A percentile compares a stretch with the other conserved stretches of the same genome.
Evolutionary conservation across 768 basidiomycete species (phyloP).

Genomic region (Mycena polygramma): DNA sequence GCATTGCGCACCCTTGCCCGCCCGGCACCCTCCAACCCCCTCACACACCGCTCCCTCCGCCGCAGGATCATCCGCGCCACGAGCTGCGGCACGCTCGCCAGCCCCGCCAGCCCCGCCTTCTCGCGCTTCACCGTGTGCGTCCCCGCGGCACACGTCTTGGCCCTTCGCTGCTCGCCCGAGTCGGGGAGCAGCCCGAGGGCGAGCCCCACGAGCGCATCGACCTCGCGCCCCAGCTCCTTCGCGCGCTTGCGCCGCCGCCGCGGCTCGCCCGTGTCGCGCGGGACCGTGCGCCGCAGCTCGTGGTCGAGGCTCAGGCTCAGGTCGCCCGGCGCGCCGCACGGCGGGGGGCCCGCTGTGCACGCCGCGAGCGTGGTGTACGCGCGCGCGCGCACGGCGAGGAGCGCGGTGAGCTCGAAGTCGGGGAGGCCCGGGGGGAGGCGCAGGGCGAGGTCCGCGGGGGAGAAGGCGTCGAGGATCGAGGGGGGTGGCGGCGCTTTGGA

Average conservation of each 20-base stretch:
- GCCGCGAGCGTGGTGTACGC: slow-evolving; percentile 22
- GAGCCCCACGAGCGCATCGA: slow-evolving; percentile 35
- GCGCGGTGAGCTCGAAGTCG: slow-evolving; percentile 14
- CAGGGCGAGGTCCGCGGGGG: slow-evolving; percentile 11
- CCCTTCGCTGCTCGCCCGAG: not conserved
- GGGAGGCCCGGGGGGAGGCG: slow-evolving; percentile 12
- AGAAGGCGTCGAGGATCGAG: slow-evolving; percentile 28
- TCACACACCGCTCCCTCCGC: slow-evolving; percentile 32
- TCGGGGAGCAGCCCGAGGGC: slow-evolving; percentile 25
- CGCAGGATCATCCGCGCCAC: slow-evolving; percentile 37
- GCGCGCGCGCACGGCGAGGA: slow-evolving; percentile 29
- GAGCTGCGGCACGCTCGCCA: slow-evolving; percentile 31
- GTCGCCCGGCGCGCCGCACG: not conserved
- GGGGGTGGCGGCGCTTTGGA: slow-evolving; percentile 4
- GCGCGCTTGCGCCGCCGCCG: slow-evolving; percentile 33
- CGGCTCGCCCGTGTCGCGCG: slow-evolving; percentile 33
- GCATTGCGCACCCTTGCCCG: not conserved
- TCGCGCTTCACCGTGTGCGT: slow-evolving; percentile 5
- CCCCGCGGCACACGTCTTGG: not conserved
- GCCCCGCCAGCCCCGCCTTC: slow-evolving; percentile 31
- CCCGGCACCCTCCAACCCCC: slow-evolving; percentile 28
- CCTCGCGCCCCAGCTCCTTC: slow-evolving; percentile 34
- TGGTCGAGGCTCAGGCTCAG: slow-evolving; percentile 20
- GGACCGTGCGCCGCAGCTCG: slow-evolving; percentile 30
- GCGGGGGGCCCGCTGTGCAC: slow-evolving; percentile 5